Conservation (phyloP, 805 yeast species). For the Candida chilensis region DNA sequence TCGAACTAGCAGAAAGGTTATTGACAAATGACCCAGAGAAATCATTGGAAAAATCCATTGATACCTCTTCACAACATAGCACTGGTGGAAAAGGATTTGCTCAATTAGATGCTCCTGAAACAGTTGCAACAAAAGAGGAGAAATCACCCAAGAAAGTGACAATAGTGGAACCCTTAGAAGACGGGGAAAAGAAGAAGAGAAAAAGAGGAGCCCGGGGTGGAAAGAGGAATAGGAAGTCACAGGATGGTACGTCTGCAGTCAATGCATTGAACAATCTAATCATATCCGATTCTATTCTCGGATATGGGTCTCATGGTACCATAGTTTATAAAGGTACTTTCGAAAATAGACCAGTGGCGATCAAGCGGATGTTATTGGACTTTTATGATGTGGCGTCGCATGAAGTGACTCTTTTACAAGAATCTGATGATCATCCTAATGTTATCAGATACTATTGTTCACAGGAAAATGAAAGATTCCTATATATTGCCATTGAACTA, state of each 20-base stretch:
- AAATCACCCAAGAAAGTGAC: constrained; percentile 11
- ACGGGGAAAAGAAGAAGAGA: constrained; percentile 37
- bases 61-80: no score
- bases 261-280: constrained; percentile 38
- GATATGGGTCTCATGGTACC: constrained; percentile 96
- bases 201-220: constrained; percentile 88
- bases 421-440: constrained; percentile 94
- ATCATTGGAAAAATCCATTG: no score
- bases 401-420: constrained; percentile 80
- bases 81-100: no score
- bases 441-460: constrained; percentile 90
- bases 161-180: constrained; percentile 14
- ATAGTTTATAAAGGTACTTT: constrained; percentile 86
- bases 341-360: constrained; percentile 92
- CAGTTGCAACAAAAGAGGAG: no score
- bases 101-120: no score
- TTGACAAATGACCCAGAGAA: constrained; percentile 15
- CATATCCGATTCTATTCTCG: constrained; percentile 70
- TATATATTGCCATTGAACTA: constrained; percentile 87
- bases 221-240: constrained; percentile 38
- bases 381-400: constrained; percentile 92
- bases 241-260: no score
- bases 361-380: constrained; percentile 86
- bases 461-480: constrained; percentile 79
- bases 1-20: constrained; percentile 18